Percentiles rank a stretch among this genome's conserved stretches.
Conservation (phyloP, 805 yeast species). For the Starmerella sp. region DNA sequence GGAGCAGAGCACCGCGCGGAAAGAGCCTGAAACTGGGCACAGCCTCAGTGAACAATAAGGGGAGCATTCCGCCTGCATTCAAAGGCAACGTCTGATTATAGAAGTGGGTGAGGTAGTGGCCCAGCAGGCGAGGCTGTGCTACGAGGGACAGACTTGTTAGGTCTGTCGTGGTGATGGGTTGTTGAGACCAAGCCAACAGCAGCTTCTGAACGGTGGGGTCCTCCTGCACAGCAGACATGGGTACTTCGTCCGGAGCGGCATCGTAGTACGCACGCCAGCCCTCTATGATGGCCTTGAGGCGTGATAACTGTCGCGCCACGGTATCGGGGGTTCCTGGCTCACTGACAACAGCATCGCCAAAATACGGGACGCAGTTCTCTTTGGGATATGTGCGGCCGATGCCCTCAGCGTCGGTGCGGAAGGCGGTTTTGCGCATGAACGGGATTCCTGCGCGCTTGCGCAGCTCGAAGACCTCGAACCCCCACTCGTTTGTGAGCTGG, state of each 20-base stretch:
- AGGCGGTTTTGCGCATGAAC: constrained; percentile 51
- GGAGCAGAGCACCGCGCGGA: constrained; percentile 36
- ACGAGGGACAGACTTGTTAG: constrained; percentile 36
- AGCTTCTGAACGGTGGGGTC: constrained; percentile 15
- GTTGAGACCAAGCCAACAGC: constrained; percentile 38
- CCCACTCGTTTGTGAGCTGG: constrained; percentile 71
- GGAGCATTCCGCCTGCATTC: constrained; percentile 50
- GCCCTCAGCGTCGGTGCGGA: constrained; percentile 66
- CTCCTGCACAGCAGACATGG: constrained; percentile 31
- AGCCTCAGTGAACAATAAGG: constrained; percentile 51
- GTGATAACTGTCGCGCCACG: constrained; percentile 32
- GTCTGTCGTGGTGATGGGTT: constrained; percentile 11
- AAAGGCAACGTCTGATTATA: constrained; percentile 44
- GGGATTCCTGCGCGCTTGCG: constrained; percentile 57
- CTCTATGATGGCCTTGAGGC: constrained; percentile 59
- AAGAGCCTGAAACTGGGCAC: constrained; percentile 48
- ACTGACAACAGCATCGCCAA: constrained; percentile 68
- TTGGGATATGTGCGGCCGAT: constrained; percentile 67
- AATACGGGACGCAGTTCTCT: constrained; percentile 72
- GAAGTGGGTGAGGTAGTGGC: constrained; percentile 36
- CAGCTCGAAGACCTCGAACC: constrained; percentile 80
- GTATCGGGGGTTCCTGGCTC: not conserved
- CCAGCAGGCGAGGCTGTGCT: constrained; percentile 50
- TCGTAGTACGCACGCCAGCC: constrained; percentile 71
- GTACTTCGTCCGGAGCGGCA: constrained; percentile 34